phyloP scores from a whole-genome alignment of 2,329 filamentous ascomycete genomes.

The Sporothrix curviconia region DNA sequence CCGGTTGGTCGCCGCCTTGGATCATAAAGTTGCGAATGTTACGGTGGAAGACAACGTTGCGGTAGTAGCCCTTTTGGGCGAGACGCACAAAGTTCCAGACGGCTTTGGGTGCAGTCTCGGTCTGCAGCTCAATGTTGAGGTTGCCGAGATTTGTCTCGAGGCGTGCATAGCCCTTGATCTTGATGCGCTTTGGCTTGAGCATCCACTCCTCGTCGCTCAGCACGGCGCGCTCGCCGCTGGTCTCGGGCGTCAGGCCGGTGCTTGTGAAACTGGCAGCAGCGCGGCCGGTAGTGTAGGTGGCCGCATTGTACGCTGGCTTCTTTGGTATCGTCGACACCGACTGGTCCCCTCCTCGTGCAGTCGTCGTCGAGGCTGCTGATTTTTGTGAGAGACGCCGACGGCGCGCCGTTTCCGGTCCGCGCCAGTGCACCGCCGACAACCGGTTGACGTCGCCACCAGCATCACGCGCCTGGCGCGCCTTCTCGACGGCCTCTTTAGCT shows the following conservation, averaged over 20 bases:
- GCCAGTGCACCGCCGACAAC: constrained; percentile 22
- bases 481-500: constrained; percentile 90
- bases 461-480: constrained; percentile 70
- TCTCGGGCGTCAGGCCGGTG: constrained; percentile 87
- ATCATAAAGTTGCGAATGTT: constrained; percentile 98
- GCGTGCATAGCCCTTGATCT: constrained; percentile 85
- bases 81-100: constrained; percentile 96
- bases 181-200: constrained; percentile 82
- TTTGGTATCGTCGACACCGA: neutral
- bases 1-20: constrained; percentile 89
- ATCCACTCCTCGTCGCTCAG: constrained; percentile 95
- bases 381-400: constrained; percentile 30
- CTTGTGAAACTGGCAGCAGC: constrained; percentile 94
- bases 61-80: constrained; percentile 85
- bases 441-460: constrained; percentile 53
- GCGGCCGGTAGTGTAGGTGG: constrained; percentile 80
- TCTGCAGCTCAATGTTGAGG: constrained; percentile 80
- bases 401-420: constrained; percentile 40
- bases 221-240: constrained; percentile 76
- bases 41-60: constrained; percentile 75
- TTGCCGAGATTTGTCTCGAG: constrained; percentile 80
- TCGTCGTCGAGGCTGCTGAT: constrained; percentile 31
- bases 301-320: constrained; percentile 69
- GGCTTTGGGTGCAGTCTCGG: constrained; percentile 83
- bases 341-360: constrained; percentile 33